Conservation (phyloP, 164 flowering plant species). For the Kingdonia uniflora region DNA sequence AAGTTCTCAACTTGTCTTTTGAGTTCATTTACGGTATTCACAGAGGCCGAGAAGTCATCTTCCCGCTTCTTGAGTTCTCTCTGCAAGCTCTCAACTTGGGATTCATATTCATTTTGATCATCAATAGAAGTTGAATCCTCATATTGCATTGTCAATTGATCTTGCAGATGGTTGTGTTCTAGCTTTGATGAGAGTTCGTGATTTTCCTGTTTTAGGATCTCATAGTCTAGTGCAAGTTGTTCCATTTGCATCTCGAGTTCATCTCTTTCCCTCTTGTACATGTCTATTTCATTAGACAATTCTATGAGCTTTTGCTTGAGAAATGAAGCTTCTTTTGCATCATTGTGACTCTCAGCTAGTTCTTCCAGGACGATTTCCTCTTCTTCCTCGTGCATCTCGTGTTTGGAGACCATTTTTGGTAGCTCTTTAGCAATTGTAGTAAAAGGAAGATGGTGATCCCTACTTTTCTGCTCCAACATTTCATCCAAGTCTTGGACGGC, state of each 20-base stretch:
- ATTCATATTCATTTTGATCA: constrained; percentile 3
- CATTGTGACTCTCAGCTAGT: constrained; percentile 44
- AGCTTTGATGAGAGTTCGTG: constrained; percentile 48
- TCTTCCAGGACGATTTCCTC: constrained; percentile 54
- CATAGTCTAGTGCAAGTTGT: constrained; percentile 71
- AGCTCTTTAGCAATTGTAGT: constrained; percentile 11
- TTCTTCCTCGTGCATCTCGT: constrained; percentile 35
- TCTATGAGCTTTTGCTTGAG: constrained; percentile 52
- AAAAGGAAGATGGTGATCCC: constrained; percentile 26
- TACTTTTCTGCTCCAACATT: constrained; percentile 51
- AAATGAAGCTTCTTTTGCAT: constrained; percentile 33
- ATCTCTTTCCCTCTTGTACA: constrained; percentile 58
- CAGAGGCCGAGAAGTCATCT: constrained; percentile 31
- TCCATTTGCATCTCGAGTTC: constrained; percentile 69
- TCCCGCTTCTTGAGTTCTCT: constrained; percentile 48
- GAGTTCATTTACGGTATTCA: constrained; percentile 31
- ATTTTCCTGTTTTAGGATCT: constrained; percentile 74
- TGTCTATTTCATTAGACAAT: constrained; percentile 54
- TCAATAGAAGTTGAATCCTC: constrained; percentile 24
- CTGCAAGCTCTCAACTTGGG: constrained; percentile 16
- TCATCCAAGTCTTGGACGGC: constrained; percentile 80
- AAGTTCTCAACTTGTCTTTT: constrained; percentile 38
- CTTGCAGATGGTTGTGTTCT: constrained; percentile 57
- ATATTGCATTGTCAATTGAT: constrained; percentile 59
- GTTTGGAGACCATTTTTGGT: constrained; percentile 10